Evolutionary conservation across 1,139 yeast genomes (phyloP), one percentile per base, ranked within the genome.

Genomic region (Dujonia santamariae): DNA sequence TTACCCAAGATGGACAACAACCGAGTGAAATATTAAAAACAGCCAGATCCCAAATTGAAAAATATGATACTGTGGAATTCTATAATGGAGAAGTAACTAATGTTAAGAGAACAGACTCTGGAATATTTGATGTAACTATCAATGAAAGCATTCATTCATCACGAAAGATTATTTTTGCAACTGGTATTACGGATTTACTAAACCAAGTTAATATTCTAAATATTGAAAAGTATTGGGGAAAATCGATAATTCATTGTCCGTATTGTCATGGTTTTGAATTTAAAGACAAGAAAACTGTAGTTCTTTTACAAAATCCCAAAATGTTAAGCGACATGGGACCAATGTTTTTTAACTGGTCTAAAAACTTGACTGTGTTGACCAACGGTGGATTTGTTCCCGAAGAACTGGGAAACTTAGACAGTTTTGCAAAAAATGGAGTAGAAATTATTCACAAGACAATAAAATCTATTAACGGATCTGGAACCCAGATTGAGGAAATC

Each of bases 181-280:
- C 8, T 19, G 21, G 21, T 19, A 9, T 19, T 7, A 19, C 21
- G 9, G 21, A 19, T 19, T 19, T 19, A 19, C 9, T 19, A 19
- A n/a, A n/a, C n/a, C n/a, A n/a, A n/a, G n/a, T n/a, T n/a, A n/a
- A n/a, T n/a, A n/a, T n/a, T n/a, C n/a, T n/a, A n/a, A n/a, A n/a
- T n/a, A n/a, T n/a, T n/a, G n/a, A n/a, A n/a, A n/a, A n/a, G n/a
- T n/a, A n/a, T n/a, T n/a, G n/a, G n/a, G n/a, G n/a, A n/a, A n/a
- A n/a, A n/a, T n/a, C n/a, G n/a, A n/a, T n/a, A n/a, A n/a, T n/a
- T n/a, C n/a, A n/a, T n/a, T n/a, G n/a, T n/a, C n/a, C n/a, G n/a
- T n/a, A n/a, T n/a, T n/a, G 15, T 22, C 38, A 37, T 26, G 40
- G 40, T 7, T 37, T 31, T 18, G 40, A 37, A 18, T 23, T 17